These are phyloP conservation scores for Plantago lanceolata DNA, from an alignment of 305 asterid species.

Conservation along the genomic window DNA sequence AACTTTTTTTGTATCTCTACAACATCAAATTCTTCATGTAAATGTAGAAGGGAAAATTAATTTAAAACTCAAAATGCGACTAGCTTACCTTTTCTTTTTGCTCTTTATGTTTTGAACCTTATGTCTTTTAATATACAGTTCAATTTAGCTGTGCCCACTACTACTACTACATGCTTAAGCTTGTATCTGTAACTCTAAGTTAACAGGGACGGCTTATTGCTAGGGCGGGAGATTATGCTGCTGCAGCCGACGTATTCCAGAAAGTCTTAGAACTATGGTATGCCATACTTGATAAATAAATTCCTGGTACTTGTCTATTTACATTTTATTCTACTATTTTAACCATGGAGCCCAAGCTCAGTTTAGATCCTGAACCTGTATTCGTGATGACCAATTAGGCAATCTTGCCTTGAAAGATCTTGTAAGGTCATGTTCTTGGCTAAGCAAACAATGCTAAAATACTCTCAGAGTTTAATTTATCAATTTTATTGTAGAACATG, in stretches of 20 bases:
- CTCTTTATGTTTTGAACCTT: not conserved
- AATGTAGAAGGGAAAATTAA: not conserved
- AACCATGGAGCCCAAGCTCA: conserved; percentile 16
- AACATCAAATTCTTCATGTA: not conserved
- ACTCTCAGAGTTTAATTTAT: too few relatives aligned
- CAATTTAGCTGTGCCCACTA: not conserved
- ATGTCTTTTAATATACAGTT: not conserved
- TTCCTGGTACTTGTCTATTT: conserved; percentile 7
- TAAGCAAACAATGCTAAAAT: not conserved
- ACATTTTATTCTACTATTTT: not conserved
- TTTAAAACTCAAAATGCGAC: not conserved
- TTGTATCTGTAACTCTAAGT: conserved; percentile 77
- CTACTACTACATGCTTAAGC: conserved; percentile 36
- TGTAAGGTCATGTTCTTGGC: too few relatives aligned
- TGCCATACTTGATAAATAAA: conserved; percentile 28
- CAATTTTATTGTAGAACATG: not conserved
- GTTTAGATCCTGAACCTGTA: not conserved
- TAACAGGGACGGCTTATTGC: conserved; percentile 99
- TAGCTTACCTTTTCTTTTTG: not conserved
- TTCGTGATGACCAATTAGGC: not conserved
- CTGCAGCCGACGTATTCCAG: conserved; percentile 76
- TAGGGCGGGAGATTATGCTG: conserved; percentile 78
- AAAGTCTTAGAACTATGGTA: conserved; percentile 79
- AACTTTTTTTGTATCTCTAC: too few relatives aligned
- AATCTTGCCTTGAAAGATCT: not conserved